phyloP scores from a whole-genome alignment of 768 basidiomycete species.

The Naganishia onofrii region DNA sequence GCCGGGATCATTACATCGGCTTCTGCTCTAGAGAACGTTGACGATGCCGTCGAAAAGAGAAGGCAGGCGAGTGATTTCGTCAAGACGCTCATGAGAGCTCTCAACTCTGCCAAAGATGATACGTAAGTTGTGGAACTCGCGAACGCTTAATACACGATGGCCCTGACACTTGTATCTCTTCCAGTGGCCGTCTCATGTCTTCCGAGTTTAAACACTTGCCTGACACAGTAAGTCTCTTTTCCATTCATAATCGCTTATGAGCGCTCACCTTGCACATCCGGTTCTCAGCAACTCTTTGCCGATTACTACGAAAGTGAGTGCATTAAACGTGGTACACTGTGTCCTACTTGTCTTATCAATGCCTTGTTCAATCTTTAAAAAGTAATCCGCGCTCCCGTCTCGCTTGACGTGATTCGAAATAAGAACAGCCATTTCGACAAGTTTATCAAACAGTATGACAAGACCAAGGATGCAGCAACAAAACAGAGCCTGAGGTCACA shows the following conservation, averaged over 20 bases:
- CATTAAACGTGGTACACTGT: background rate
- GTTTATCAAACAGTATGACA: constrained; percentile 24
- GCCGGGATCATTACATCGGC: background rate
- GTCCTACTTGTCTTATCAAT: background rate
- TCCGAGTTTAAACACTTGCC: constrained; percentile 14
- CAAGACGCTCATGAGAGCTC: constrained; percentile 18
- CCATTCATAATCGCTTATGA: background rate
- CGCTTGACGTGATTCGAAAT: constrained; percentile 5
- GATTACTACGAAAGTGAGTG: constrained; percentile 14
- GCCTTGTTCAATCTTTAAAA: background rate
- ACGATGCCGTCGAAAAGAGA: background rate
- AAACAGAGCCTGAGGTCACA: constrained; percentile 13
- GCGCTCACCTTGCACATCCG: background rate
- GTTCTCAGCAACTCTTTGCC: constrained; percentile 1
- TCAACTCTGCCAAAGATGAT: constrained; percentile 14
- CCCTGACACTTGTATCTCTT: background rate
- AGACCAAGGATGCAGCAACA: constrained; percentile 2
- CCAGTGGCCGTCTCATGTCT: constrained; percentile 6
- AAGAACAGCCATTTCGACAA: constrained; percentile 19
- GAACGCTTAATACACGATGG: background rate
- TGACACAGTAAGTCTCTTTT: background rate
- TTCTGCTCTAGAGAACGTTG: too few relatives aligned
- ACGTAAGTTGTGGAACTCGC: background rate
- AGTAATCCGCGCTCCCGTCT: constrained; percentile 16
- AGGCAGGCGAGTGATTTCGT: constrained; percentile 15